Conservation (phyloP, 164 flowering plant genomes). For the Aristolochia fimbriata region DNA sequence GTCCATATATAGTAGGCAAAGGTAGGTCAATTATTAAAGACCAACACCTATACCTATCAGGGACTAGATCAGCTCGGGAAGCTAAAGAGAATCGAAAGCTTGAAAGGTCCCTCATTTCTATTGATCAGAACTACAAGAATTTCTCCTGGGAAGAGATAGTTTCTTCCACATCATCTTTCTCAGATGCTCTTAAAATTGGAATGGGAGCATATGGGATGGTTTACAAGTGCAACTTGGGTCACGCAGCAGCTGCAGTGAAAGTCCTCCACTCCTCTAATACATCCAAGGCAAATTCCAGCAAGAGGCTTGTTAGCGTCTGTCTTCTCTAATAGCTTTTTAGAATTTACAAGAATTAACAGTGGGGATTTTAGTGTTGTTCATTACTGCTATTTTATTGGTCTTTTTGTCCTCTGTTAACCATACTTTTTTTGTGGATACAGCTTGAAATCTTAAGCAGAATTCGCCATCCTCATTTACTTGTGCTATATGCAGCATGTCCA, state of each 20-base stretch:
- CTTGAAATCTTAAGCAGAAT: conserved; percentile 70
- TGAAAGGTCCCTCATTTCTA: conserved; percentile 30
- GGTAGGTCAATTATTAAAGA: too few relatives aligned
- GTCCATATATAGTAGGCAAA: too few relatives aligned
- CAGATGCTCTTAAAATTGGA: conserved; percentile 60
- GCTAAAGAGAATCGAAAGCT: conserved; percentile 56
- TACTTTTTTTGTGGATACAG: conserved; percentile 27
- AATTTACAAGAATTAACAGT: too few relatives aligned
- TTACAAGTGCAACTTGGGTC: conserved; percentile 62
- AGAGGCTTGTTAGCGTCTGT: conserved; percentile 39
- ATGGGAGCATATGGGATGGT: conserved; percentile 75
- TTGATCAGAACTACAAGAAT: conserved; percentile 34
- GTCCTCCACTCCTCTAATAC: conserved; percentile 53
- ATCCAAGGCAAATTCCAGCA: conserved; percentile 60
- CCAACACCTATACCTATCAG: too few relatives aligned
- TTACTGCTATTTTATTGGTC: background rate
- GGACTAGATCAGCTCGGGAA: conserved; percentile 37
- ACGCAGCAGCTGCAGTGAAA: conserved; percentile 70
- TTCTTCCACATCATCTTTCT: conserved; percentile 66
- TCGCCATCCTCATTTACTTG: conserved; percentile 81
- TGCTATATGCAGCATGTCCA: conserved; percentile 83
- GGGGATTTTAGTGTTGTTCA: background rate
- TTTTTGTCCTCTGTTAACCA: background rate
- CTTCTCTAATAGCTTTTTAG: too few relatives aligned
- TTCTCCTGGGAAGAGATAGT: conserved; percentile 78